Evolutionary conservation across 2,329 filamentous ascomycete genomes (phyloP).

Genomic region (Xylaria multiplex): DNA sequence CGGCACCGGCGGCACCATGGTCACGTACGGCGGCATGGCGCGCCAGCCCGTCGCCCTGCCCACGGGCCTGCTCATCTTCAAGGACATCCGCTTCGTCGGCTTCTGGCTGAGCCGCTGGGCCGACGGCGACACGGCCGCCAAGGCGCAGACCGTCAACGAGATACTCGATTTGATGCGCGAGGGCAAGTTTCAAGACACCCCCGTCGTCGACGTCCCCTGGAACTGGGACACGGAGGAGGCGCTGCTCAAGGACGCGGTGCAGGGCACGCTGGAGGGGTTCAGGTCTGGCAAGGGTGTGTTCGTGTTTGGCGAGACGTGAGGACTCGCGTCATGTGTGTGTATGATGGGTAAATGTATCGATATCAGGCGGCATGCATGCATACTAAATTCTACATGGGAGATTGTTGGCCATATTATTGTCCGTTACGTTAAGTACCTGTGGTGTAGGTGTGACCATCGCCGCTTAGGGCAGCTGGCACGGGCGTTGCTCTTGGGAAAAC

Average conservation of each 20-base stretch:
- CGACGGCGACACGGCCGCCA: constrained; percentile 75
- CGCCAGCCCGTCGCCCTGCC: constrained; percentile 85
- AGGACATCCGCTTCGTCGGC: constrained; percentile 85
- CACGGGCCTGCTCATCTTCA: constrained; percentile 90
- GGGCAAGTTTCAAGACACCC: constrained; percentile 84
- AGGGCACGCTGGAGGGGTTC: constrained; percentile 85
- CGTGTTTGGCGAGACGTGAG: constrained; percentile 73
- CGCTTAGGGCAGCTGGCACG: too few species aligned
- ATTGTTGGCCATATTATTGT: neutral
- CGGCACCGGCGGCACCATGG: constrained; percentile 74
- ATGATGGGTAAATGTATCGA: constrained; percentile 6
- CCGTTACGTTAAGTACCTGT: neutral
- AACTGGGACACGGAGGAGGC: constrained; percentile 79
- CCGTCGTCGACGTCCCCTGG: constrained; percentile 86
- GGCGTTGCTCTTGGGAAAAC: neutral
- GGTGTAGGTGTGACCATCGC: neutral
- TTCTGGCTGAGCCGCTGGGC: constrained; percentile 97
- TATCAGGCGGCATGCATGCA: neutral
- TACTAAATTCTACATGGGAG: neutral
- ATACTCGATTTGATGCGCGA: constrained; percentile 78
- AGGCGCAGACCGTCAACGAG: constrained; percentile 83
- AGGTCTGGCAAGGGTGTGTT: constrained; percentile 91
- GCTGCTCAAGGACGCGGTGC: constrained; percentile 76
- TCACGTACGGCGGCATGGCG: constrained; percentile 96
- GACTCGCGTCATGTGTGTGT: neutral